Evolutionary conservation across 2,329 filamentous ascomycete genomes (phyloP).

Genomic region (Botrytis sinoallii): DNA sequence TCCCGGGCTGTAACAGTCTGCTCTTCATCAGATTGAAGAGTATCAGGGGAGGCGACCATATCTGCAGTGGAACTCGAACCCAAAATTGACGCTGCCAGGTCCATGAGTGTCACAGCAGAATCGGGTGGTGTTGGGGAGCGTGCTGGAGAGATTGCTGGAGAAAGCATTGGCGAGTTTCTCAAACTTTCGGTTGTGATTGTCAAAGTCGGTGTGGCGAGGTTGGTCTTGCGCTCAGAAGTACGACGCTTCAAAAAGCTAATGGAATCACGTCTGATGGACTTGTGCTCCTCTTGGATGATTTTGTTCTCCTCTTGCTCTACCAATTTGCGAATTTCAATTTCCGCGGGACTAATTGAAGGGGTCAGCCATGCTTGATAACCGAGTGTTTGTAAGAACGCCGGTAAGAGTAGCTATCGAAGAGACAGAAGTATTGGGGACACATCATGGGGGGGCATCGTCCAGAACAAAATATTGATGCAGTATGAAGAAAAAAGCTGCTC

Average conservation of each 20-base stretch:
- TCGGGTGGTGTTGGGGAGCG: neutral
- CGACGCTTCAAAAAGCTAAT: slow-evolving; percentile 6
- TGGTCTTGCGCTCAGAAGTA: slow-evolving; percentile 8
- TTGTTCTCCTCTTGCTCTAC: slow-evolving; percentile 16
- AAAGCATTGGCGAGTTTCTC: neutral
- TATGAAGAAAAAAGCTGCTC: neutral
- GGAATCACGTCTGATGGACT: slow-evolving; percentile 6
- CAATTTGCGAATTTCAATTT: slow-evolving; percentile 4
- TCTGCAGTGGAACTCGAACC: neutral
- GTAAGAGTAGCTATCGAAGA: neutral
- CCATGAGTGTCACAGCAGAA: neutral
- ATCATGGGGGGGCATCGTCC: too few relatives aligned
- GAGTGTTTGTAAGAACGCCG: neutral
- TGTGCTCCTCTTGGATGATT: slow-evolving; percentile 2
- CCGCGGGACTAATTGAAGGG: neutral
- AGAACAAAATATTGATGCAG: neutral
- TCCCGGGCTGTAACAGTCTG: neutral
- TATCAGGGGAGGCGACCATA: neutral
- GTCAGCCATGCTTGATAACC: neutral
- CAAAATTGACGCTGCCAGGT: neutral
- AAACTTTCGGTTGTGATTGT: neutral
- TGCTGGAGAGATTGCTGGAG: neutral
- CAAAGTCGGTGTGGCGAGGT: neutral
- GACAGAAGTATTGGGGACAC: neutral
- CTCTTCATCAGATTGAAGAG: neutral